phyloP scores from a whole-genome alignment of 345 rosid genomes.

The Hibiscus tridactylites region DNA sequence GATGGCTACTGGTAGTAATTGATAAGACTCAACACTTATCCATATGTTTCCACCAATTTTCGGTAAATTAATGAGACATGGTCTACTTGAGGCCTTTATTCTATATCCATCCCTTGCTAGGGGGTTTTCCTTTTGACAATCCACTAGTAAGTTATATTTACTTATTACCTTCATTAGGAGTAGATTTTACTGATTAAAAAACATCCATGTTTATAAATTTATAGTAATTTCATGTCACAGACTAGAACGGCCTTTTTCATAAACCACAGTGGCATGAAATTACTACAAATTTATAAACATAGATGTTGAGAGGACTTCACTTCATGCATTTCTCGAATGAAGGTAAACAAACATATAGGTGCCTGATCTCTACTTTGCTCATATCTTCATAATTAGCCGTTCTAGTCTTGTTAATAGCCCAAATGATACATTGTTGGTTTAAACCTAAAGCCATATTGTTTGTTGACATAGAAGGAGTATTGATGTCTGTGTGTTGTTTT shows the following conservation, averaged over 20 bases:
- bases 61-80: neutral
- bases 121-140: neutral
- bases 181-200: too few relatives aligned
- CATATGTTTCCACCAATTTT: neutral
- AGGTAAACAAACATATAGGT: neutral
- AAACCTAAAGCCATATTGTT: too few relatives aligned
- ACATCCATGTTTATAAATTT: too few relatives aligned
- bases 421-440: too few relatives aligned
- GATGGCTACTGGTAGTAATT: conserved; percentile 68
- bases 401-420: neutral
- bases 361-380: neutral
- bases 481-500: conserved; percentile 10
- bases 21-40: neutral
- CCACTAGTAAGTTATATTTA: neutral
- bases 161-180: too few relatives aligned
- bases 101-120: neutral
- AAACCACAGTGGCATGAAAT: neutral
- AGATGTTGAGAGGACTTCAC: neutral
- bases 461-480: neutral
- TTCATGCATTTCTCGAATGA: neutral
- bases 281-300: too few relatives aligned
- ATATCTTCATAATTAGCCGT: neutral
- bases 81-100: neutral
- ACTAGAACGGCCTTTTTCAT: too few relatives aligned
- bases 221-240: too few relatives aligned